These are phyloP conservation scores for Ampelocalamus luodianensis DNA, from an alignment of 176 grass and related monocot species.

Conservation along the genomic window DNA sequence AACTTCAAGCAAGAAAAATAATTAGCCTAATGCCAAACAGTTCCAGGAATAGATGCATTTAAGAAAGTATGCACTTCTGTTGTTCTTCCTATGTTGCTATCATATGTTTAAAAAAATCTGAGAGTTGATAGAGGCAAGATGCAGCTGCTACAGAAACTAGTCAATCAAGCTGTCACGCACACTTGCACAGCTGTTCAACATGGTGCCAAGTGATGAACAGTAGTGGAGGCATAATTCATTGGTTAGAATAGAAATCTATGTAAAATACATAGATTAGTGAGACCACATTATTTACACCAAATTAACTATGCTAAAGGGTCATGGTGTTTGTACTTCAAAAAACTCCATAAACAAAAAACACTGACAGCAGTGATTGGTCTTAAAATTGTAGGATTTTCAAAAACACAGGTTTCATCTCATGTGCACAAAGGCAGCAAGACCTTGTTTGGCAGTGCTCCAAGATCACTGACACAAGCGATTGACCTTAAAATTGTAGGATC, in stretches of 20 bases:
- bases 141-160: constrained; percentile 29
- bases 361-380: neutral
- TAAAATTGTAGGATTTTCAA: neutral
- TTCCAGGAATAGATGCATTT: neutral
- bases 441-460: neutral
- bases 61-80: neutral
- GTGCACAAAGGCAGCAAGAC: neutral
- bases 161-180: neutral
- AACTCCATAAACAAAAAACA: neutral
- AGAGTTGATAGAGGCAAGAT: neutral
- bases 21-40: neutral
- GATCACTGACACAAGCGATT: neutral
- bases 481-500: neutral
- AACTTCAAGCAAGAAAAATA: constrained; percentile 44
- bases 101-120: neutral
- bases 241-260: constrained; percentile 3
- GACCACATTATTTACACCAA: neutral
- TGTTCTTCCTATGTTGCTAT: constrained; percentile 12
- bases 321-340: neutral
- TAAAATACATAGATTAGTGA: constrained; percentile 8
- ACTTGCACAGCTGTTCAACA: neutral
- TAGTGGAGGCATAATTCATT: constrained; percentile 8
- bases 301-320: constrained; percentile 6
- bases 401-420: neutral
- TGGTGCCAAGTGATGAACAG: constrained; percentile 5